phyloP scores from a whole-genome alignment of 2,329 filamentous ascomycete genomes.

The Elsinoe australis region DNA sequence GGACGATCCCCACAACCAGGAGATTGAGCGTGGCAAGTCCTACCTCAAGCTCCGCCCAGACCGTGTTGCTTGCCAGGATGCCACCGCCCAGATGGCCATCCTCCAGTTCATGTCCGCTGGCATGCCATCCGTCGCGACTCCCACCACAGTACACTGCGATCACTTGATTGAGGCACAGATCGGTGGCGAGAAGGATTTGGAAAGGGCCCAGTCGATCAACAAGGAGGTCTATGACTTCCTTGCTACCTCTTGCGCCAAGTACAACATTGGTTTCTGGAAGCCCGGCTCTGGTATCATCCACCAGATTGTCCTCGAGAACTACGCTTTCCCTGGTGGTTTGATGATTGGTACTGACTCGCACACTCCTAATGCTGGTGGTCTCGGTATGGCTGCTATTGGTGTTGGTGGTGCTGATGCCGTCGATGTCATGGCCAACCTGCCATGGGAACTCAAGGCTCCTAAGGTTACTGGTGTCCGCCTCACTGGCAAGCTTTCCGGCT shows the following conservation, averaged over 20 bases:
- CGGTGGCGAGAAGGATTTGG: slow-evolving; percentile 89
- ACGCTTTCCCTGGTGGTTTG: slow-evolving; percentile 96
- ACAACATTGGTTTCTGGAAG: slow-evolving; percentile 99
- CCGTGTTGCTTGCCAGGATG: slow-evolving; percentile 98
- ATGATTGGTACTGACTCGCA: slow-evolving; percentile 97
- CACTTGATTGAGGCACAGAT: slow-evolving; percentile 98
- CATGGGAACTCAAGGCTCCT: slow-evolving; percentile 95
- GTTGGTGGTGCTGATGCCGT: slow-evolving; percentile 96
- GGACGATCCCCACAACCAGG: slow-evolving; percentile 91
- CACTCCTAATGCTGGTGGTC: slow-evolving; percentile 89
- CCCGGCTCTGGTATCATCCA: slow-evolving; percentile 99
- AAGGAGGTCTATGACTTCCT: slow-evolving; percentile 99
- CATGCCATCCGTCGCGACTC: slow-evolving; percentile 91
- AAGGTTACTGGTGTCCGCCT: slow-evolving; percentile 80
- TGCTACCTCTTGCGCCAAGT: slow-evolving; percentile 88
- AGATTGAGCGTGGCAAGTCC: slow-evolving; percentile 89
- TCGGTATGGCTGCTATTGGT: slow-evolving; percentile 90
- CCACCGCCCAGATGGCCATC: slow-evolving; percentile 98
- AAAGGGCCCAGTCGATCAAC: slow-evolving; percentile 85
- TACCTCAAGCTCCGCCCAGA: slow-evolving; percentile 97
- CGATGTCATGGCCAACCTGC: slow-evolving; percentile 89
- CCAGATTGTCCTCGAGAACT: slow-evolving; percentile 97
- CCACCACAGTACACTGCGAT: slow-evolving; percentile 94
- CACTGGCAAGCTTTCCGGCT: slow-evolving; percentile 74
- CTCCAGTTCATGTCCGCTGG: slow-evolving; percentile 99